phyloP scores from a whole-genome alignment of 352 stramenopile genomes.

The Pythium dissimile region DNA sequence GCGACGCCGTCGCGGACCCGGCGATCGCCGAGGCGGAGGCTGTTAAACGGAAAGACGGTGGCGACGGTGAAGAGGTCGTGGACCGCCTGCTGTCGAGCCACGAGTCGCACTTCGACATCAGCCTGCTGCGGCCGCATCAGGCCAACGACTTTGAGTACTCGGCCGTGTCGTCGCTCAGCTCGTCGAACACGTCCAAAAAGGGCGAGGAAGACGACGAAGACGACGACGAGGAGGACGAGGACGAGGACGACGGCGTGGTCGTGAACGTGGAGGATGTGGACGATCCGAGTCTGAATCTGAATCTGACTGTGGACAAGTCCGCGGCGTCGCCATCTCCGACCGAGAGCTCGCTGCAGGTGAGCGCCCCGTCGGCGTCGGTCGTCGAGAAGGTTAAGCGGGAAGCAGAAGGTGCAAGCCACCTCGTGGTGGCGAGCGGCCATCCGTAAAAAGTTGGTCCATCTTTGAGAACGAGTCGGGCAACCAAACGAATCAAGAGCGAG shows the following conservation, averaged over 20 bases:
- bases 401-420: neutral
- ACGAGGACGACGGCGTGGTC: conserved; percentile 7
- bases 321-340: conserved; percentile 9
- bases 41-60: neutral
- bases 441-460: conserved; percentile 4
- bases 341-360: conserved; percentile 13
- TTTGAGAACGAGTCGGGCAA: too few relatives aligned
- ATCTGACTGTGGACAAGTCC: neutral
- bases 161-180: conserved; percentile 60
- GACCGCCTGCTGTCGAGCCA: conserved; percentile 30
- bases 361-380: neutral
- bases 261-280: conserved; percentile 10
- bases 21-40: neutral
- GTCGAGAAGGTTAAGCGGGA: conserved; percentile 11
- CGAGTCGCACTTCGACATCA: conserved; percentile 75
- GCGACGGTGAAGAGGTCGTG: conserved; percentile 7
- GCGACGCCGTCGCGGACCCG: conserved; percentile 8
- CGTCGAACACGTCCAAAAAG: conserved; percentile 14
- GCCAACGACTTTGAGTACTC: conserved; percentile 66
- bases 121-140: conserved; percentile 56
- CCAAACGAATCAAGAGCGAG: too few relatives aligned
- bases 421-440: conserved; percentile 6
- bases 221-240: neutral
- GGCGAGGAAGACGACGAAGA: neutral
- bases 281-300: neutral